Base-by-base conservation (phyloP, 2,329 filamentous ascomycete genomes). In the Colletotrichum sp. region DNA sequence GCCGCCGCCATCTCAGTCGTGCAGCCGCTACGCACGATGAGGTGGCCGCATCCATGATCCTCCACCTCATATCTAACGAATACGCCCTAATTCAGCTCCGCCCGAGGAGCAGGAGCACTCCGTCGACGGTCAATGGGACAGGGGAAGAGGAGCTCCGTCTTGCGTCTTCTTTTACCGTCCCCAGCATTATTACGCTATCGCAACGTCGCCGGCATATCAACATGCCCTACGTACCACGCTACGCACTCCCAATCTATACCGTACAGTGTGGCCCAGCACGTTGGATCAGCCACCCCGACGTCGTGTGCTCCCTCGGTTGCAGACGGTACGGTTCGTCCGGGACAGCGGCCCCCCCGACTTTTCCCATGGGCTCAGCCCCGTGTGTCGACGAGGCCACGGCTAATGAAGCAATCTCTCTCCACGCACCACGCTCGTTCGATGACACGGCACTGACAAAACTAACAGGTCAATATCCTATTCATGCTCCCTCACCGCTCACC, bases 11-110 rank as follows among this genome's bases (percentile, higher is more conserved):
- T 73, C 44, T 44, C 39, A 44, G 39, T n/a, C 18, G 63, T 76
- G 73, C 69, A 69, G 63, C 57, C n/a, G 39, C 15, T 36, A 26
- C 63, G 73, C 69, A 73, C 64, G 44, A 73, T 76, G 69, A 76
- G 73, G 34, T 73, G 73, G 70, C 57, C 21, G 55, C 36, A 52
- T 55, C 52, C 62, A 44, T 44, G 39, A 44, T 67, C 69, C 57
- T 60, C 70, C 24, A 62, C 28, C 49, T 8, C 24, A 62, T 34
- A 3, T 28, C 52, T 26, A 26, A 64, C 57, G 44, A 24, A 49
- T 10, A 55, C 60, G 44, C 34, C 57, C 28, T 71, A 24, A 63
- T 26, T 30, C 36, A 57, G 52, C 59, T 71, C 66, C 57, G 55
- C 71, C 30, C 59, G 26, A 62, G 59, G 59, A 62, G n/a, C 28